Base-by-base conservation (phyloP, 768 basidiomycete species). In the Mycena olivaceomarginata region DNA sequence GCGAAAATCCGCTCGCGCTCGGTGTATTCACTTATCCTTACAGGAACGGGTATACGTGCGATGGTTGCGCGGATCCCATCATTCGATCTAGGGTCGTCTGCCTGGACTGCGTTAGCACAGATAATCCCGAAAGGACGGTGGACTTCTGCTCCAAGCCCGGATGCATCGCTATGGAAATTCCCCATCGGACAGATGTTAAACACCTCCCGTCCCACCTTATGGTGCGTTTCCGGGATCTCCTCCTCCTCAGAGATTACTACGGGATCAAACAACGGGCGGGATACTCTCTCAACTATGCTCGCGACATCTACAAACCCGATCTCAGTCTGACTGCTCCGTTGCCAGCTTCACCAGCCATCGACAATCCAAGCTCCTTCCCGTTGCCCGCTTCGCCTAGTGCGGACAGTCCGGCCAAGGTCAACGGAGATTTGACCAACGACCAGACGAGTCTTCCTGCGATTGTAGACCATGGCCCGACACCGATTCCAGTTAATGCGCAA, bases 111-210 rank as follows among this genome's bases (percentile, higher is more conserved):
- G 11, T 60, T 18, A 77, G 67, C 51, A 43, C 59, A 11, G 76
- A 77, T 9, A 4, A 11, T 2, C 40, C 70, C 4, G 56, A 43
- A 11, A 57, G 66, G 2, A 77, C 70, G 8, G 43, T 77, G 57
- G 76, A 77, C 60, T 63, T 72, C 41, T 77, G 76, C 45, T 51
- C 39, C 70, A 72, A 64, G n/a, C 66, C 43, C 46, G 71, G 68
- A 9, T 77, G 76, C 67, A 56, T 77, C 40, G 70, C 60, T 10
- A 8, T 59, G 25, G 59, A 46, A 13, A 7, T 69, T 20, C 68
- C 51, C 39, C 22, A 66, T 12, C 68, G 74, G 16, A 25, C 10
- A 3, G 67, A 68, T 25, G 51, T 72, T 0, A 43, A 67, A 1
- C 76, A 77, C 56, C 41, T 25, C 15, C 48, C 76, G 9, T 51